Evolutionary conservation across 768 basidiomycete genomes (phyloP).

Genomic region (Russula earlei): DNA sequence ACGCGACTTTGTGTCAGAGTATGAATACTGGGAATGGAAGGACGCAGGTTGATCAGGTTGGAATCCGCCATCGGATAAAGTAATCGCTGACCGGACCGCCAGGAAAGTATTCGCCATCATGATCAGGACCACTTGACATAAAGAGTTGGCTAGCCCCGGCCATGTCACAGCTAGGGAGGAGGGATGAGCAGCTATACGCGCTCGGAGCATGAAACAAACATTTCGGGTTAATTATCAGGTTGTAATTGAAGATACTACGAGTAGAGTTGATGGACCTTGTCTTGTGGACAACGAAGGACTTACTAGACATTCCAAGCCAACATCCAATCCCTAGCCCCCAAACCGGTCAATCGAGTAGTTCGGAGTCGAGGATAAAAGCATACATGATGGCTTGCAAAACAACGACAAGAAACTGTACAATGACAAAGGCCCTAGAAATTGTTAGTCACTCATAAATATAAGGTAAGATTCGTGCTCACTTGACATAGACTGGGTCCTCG

Average conservation of each 20-base stretch:
- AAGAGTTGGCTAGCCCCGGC: not conserved
- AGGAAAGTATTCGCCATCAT: not conserved
- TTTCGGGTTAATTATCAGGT: too few relatives aligned
- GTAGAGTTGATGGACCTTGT: too few relatives aligned
- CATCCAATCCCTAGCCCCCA: too few relatives aligned
- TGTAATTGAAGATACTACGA: too few relatives aligned
- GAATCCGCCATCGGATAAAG: not conserved
- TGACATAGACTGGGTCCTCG: not conserved
- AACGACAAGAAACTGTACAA: not conserved
- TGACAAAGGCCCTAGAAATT: not conserved
- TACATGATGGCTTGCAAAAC: not conserved
- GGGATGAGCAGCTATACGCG: not conserved
- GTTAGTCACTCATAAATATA: not conserved
- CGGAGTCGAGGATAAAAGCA: not conserved
- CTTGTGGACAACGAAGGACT: too few relatives aligned
- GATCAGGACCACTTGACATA: not conserved
- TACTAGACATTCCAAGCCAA: too few relatives aligned
- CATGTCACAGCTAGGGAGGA: not conserved
- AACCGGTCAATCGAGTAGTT: too few relatives aligned
- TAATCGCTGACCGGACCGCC: not conserved
- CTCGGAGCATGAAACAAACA: not conserved
- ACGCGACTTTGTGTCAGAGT: not conserved
- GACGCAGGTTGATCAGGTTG: not conserved
- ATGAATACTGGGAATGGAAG: not conserved
- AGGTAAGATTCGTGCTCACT: not conserved